Conservation (phyloP, 805 yeast species). For the Ogataea pilisensis region DNA sequence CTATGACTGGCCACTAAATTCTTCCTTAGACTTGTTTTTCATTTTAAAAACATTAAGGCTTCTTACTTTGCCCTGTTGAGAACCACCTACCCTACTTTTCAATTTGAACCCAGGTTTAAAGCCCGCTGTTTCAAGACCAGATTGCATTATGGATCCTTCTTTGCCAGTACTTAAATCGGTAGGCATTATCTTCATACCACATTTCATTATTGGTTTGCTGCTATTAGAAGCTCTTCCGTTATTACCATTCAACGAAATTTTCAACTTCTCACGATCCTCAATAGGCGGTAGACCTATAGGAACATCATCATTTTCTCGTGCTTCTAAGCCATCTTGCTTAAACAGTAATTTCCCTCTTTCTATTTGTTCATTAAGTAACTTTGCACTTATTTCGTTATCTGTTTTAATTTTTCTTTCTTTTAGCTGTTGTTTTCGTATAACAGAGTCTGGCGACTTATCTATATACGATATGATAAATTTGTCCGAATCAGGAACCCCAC, state of each 20-base stretch:
- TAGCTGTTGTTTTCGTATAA: constrained; percentile 35
- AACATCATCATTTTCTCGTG: background rate
- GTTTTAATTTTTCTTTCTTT: constrained; percentile 35
- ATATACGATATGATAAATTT: constrained; percentile 42
- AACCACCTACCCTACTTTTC: constrained; percentile 11
- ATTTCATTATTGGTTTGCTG: constrained; percentile 24
- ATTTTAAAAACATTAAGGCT: constrained; percentile 2
- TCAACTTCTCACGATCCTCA: constrained; percentile 17
- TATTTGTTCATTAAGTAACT: constrained; percentile 51
- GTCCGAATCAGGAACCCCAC: constrained; percentile 28
- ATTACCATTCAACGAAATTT: constrained; percentile 10
- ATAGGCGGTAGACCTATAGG: background rate
- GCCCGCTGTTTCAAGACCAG: background rate
- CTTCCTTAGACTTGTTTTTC: background rate
- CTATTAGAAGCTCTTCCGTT: background rate
- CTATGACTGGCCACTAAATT: background rate
- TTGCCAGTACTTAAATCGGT: constrained; percentile 15
- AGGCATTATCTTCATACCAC: constrained; percentile 27
- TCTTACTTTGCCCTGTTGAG: background rate
- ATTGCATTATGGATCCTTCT: constrained; percentile 13
- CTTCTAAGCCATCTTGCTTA: background rate
- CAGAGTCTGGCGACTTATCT: constrained; percentile 49
- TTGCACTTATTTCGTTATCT: constrained; percentile 44
- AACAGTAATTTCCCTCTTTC: constrained; percentile 33
- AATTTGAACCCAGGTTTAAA: constrained; percentile 12